These are phyloP conservation scores for Wickerhamiella bombiphila DNA, from an alignment of 805 yeast genomes.

Conservation along the genomic window DNA sequence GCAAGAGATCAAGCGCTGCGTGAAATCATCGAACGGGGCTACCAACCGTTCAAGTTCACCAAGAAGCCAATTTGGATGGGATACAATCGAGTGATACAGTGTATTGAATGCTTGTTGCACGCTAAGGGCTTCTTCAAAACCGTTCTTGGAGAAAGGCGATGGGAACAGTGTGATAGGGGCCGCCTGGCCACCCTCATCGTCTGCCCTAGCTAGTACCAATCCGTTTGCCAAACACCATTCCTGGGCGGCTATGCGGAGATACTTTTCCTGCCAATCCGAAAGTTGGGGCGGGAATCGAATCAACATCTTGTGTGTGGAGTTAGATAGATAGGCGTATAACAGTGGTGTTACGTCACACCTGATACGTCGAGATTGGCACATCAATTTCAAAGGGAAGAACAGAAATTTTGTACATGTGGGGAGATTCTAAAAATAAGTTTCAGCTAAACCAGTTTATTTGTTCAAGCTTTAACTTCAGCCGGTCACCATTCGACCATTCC, in stretches of 20 bases:
- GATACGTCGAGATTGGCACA: no score
- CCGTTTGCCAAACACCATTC: conserved; percentile 79
- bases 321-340: no score
- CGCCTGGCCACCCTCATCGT: conserved; percentile 35
- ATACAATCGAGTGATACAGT: conserved; percentile 52
- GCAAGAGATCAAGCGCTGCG: conserved; percentile 58
- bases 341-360: no score
- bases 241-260: conserved; percentile 24
- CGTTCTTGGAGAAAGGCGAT: conserved; percentile 61
- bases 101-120: conserved; percentile 60
- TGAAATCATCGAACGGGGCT: conserved; percentile 53
- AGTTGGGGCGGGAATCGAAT: conserved; percentile 19
- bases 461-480: no score
- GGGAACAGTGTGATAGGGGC: conserved; percentile 91
- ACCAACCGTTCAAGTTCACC: conserved; percentile 29
- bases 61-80: conserved; percentile 50
- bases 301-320: no score
- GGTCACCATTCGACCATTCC: no score
- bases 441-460: no score
- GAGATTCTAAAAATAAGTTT: no score
- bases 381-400: no score
- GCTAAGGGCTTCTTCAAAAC: conserved; percentile 49
- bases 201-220: conserved; percentile 36
- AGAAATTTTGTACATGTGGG: no score
- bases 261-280: conserved; percentile 16